Evolutionary conservation across 192 early-diverging fungal species (phyloP), one percentile per base, ranked within the genome.

Genomic region (Podila epicladia): DNA sequence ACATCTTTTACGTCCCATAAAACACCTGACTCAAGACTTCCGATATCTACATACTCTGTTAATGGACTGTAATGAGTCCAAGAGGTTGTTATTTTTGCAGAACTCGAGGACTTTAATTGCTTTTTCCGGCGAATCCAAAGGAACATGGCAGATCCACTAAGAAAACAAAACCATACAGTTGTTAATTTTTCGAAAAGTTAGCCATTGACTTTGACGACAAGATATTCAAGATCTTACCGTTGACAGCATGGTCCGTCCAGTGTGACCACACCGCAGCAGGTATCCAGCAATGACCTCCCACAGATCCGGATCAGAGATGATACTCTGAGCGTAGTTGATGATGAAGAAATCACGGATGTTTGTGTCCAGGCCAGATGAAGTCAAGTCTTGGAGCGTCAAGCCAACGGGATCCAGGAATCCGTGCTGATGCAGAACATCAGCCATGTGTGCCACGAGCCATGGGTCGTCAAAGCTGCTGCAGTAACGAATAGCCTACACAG

Each of bases 361-460:
- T 9, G 60, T 60, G 17, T 80, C 71, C 66, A 65, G 65, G 20
- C 67, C 67, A 19, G 29, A 20, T 24, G 59, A 22, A 26, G 51
- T 26, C 5, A 64, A 72, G 41, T 80, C 77, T 22, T 72, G 65
- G 22, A 86, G 78, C 31, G 85, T 75, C 0, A 89, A 62, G 7
- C 89, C 82, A 17, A 58, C 35, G 58, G 73, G 87, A 33, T 89
- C 82, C 83, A 94, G 69, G 29, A 69, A 80, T 19, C 67, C 77
- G 48, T 80, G 62, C 22, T 80, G 77, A 7, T 73, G 61, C 12
- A 80, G 32, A 1, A 89, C 74, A 71, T 92, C 90, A 0, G 83
- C 69, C 1, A 90, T 28, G 51, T 94, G 92, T 0, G 91, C 87
- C 13, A 89, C 85, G 11, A 94, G 83, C 91, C 91, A 92, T 5